Base-by-base conservation (phyloP, 208 protist species). In the Entamoeba invadens region DNA sequence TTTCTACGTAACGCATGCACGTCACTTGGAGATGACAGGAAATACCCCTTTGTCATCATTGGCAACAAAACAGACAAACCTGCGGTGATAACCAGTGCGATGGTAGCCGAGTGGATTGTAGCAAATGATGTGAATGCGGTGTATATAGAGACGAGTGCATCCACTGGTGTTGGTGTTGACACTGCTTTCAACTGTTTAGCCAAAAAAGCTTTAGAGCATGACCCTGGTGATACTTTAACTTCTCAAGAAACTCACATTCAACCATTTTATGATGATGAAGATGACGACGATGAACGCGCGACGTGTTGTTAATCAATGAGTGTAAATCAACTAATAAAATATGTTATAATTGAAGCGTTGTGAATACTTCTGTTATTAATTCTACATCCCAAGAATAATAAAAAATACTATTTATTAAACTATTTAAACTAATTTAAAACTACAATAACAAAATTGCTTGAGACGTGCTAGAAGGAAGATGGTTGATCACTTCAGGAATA, bases 11-110 rank as follows among this genome's bases (percentile, higher is more conserved):
- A 94, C 38, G 92, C 94, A 12, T 93, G 31, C 8, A 50, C 87
- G 4, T 25, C 18, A 31, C 91, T 95, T 31, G 50, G 45, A n/a
- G 94, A 95, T 35, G n/a, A n/a, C n/a, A n/a, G n/a, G n/a, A 18
- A 91, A 21, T 95, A 96, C 92, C 95, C 96, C 4, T 96, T 96
- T 45, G 45, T 96, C 77, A 46, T 96, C 45, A 21, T 96, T 18
- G 96, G 94, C 3, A 96, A 96, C 47, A 96, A 96, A 92, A 92
- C 46, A 35, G 96, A 96, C 77, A 91, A 91, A 93, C 87, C 21
- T 44, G 18, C 6, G 31, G 68, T 68, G 14, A 68, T 68, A 68
- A 31, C 50, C 14, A 68, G 25, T 31, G 50, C 14, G 25, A 25
- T 25, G 14, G 50, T 68, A 31, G 2, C 0, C 25, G 50, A 68